These are phyloP conservation scores for Torulaspora globosa DNA, from an alignment of 1,139 yeast genomes.

Conservation along the genomic window DNA sequence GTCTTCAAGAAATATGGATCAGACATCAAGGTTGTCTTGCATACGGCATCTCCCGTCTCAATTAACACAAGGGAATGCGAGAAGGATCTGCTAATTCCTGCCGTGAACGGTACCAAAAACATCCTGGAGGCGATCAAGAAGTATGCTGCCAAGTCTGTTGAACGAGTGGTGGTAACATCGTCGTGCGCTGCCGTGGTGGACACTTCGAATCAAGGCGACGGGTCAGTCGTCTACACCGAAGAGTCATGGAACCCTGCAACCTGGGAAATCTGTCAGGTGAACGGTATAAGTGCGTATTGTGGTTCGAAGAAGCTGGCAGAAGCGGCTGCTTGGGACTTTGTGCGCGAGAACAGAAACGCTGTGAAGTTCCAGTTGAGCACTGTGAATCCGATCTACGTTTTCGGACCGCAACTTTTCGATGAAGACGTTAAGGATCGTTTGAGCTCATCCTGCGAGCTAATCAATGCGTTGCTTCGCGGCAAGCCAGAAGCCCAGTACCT, in stretches of 20 bases:
- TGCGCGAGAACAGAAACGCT: slow-evolving; percentile 36
- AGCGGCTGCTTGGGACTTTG: slow-evolving; percentile 52
- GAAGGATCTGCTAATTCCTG: slow-evolving; percentile 47
- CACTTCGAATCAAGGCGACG: slow-evolving; percentile 50
- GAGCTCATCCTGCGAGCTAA: slow-evolving; percentile 40
- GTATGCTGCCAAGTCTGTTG: slow-evolving; percentile 44
- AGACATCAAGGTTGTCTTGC: slow-evolving; percentile 50
- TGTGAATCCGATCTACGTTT: slow-evolving; percentile 49
- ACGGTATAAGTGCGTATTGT: slow-evolving; percentile 41
- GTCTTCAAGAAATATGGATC: slow-evolving; percentile 44
- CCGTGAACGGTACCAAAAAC: slow-evolving; percentile 48
- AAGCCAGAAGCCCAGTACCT: slow-evolving; percentile 18
- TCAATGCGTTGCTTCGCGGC: slow-evolving; percentile 30
- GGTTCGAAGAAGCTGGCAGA: slow-evolving; percentile 55
- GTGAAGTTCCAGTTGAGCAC: slow-evolving; percentile 45
- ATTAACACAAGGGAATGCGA: slow-evolving; percentile 34
- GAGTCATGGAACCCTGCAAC: slow-evolving; percentile 42
- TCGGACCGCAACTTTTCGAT: slow-evolving; percentile 46
- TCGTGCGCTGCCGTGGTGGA: slow-evolving; percentile 48
- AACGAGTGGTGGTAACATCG: slow-evolving; percentile 43
- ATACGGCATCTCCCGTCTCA: slow-evolving; percentile 48
- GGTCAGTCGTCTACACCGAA: slow-evolving; percentile 43
- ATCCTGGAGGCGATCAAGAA: slow-evolving; percentile 43
- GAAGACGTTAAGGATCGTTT: slow-evolving; percentile 31
- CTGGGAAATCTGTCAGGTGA: slow-evolving; percentile 36